Evolutionary conservation across 2,329 filamentous ascomycete genomes (phyloP).

Genomic region (Alternaria sp.): DNA sequence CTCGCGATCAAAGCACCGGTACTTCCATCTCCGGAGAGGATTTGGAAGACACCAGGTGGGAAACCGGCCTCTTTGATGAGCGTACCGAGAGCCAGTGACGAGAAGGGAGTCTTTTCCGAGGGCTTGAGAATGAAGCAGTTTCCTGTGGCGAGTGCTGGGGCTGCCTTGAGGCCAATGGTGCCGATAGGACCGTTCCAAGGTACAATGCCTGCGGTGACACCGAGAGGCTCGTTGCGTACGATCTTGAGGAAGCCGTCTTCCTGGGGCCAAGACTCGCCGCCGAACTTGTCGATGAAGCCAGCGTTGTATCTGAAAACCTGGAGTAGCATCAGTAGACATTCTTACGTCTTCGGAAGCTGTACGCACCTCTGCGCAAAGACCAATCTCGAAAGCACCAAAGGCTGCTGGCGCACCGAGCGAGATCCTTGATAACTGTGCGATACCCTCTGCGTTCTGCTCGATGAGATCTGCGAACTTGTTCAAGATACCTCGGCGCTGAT

Average conservation of each 20-base stretch:
- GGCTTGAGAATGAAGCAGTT: conserved; percentile 48
- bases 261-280: conserved; percentile 48
- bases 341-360: background rate
- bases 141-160: conserved; percentile 44
- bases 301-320: conserved; percentile 45
- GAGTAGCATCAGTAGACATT: background rate
- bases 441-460: conserved; percentile 27
- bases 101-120: conserved; percentile 46
- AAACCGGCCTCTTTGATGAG: conserved; percentile 47
- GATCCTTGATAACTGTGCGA: conserved; percentile 49
- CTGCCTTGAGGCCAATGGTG: conserved; percentile 47
- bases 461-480: conserved; percentile 43
- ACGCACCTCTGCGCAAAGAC: conserved; percentile 43
- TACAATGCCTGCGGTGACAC: conserved; percentile 52
- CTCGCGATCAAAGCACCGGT: conserved; percentile 47
- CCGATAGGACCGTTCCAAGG: conserved; percentile 52
- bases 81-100: conserved; percentile 39
- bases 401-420: conserved; percentile 55
- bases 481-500: conserved; percentile 37
- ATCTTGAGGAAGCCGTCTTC: conserved; percentile 55
- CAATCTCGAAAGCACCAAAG: conserved; percentile 55
- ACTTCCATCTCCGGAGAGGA: conserved; percentile 46
- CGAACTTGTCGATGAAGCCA: conserved; percentile 44
- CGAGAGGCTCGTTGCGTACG: conserved; percentile 51
- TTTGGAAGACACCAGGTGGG: conserved; percentile 51